Evolutionary conservation across 352 stramenopile genomes (phyloP).

Genomic region (Thraustochytrium striatum): DNA sequence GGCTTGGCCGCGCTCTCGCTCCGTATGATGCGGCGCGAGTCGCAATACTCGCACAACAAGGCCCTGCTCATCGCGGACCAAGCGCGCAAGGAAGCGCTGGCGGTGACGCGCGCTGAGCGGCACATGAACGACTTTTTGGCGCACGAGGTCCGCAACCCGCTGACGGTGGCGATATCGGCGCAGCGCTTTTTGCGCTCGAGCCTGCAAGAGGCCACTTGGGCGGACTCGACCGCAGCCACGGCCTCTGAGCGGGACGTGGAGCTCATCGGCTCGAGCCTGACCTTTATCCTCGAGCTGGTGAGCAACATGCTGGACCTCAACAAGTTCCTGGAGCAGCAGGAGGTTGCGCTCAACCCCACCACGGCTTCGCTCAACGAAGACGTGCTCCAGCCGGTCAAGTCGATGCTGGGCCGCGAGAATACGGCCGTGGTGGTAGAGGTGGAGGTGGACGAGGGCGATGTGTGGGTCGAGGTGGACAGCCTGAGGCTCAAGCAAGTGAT

Average conservation of each 20-base stretch:
- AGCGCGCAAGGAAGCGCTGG: no score
- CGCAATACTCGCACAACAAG: no score
- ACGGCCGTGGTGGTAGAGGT: background rate
- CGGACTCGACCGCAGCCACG: background rate
- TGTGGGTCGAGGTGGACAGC: conserved; percentile 44
- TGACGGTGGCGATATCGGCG: conserved; percentile 41
- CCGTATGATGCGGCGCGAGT: no score
- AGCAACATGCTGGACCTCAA: conserved; percentile 52
- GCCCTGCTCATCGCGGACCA: no score
- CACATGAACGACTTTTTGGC: conserved; percentile 50
- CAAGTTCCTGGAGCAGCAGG: background rate
- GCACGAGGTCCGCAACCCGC: conserved; percentile 51
- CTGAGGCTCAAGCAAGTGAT: conserved; percentile 39
- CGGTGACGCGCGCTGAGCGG: no score
- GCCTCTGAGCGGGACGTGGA: conserved; percentile 28
- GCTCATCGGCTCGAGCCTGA: conserved; percentile 35
- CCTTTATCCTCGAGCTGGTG: conserved; percentile 47
- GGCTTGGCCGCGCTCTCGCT: no score
- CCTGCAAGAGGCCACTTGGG: conserved; percentile 1
- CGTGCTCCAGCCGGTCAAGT: conserved; percentile 17
- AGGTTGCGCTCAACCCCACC: background rate
- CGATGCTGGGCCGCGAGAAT: conserved; percentile 16
- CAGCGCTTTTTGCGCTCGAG: background rate
- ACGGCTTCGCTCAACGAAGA: background rate
- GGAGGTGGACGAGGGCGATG: conserved; percentile 39